Conservation (phyloP, 768 basidiomycete genomes). For the Suillus placidus region DNA sequence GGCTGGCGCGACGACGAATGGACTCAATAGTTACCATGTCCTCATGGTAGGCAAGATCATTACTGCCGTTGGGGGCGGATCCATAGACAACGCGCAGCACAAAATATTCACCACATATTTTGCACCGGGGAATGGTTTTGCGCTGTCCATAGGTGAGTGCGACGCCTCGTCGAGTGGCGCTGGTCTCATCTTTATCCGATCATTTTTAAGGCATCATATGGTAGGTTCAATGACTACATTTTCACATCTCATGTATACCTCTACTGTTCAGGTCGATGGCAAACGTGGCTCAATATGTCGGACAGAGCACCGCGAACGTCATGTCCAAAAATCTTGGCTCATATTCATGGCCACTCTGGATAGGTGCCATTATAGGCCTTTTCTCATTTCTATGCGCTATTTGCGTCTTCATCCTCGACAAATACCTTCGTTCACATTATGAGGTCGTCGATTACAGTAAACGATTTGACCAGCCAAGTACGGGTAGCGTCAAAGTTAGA, state of each 20-base stretch:
- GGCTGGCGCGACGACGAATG: slow-evolving; percentile 42
- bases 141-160: slow-evolving; percentile 37
- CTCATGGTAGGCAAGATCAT: slow-evolving; percentile 44
- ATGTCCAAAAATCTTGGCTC: slow-evolving; percentile 41
- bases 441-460: slow-evolving; percentile 36
- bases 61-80: slow-evolving; percentile 43
- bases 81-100: slow-evolving; percentile 46
- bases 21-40: slow-evolving; percentile 41
- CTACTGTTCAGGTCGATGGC: slow-evolving; percentile 35
- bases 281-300: slow-evolving; percentile 44
- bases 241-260: not conserved
- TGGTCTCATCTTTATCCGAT: not conserved
- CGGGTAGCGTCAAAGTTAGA: slow-evolving; percentile 25
- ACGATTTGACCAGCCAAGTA: slow-evolving; percentile 35
- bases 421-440: slow-evolving; percentile 38
- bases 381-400: slow-evolving; percentile 43
- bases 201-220: slow-evolving; percentile 35
- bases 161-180: not conserved
- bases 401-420: slow-evolving; percentile 40
- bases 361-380: slow-evolving; percentile 39
- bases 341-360: slow-evolving; percentile 47
- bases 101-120: slow-evolving; percentile 48
- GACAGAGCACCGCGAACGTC: slow-evolving; percentile 45
- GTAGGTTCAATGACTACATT: slow-evolving; percentile 16
- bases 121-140: slow-evolving; percentile 44